Evolutionary conservation across 2,329 filamentous ascomycete genomes (phyloP).

Genomic region (Fusarium solani-melongenae): DNA sequence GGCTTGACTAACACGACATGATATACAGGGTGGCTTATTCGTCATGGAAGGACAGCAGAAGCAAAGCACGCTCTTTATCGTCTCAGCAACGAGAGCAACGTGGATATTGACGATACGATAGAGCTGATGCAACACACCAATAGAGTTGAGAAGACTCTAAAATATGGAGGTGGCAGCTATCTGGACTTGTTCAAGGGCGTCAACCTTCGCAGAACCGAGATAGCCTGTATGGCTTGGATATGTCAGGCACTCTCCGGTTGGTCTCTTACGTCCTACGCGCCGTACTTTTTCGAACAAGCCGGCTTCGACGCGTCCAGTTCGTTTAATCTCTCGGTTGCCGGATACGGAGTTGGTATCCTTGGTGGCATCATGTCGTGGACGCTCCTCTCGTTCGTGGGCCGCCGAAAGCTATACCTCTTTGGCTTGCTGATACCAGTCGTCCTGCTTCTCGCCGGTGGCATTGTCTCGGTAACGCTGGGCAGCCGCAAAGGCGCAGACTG

Average conservation of each 20-base stretch:
- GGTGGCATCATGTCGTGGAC: slow-evolving; percentile 54
- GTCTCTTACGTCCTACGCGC: slow-evolving; percentile 32
- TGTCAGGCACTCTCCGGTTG: slow-evolving; percentile 42
- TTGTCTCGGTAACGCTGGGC: slow-evolving; percentile 49
- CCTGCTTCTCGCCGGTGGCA: slow-evolving; percentile 55
- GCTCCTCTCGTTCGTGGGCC: slow-evolving; percentile 52
- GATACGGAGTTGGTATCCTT: slow-evolving; percentile 53
- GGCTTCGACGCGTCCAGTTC: slow-evolving; percentile 51
- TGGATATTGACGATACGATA: slow-evolving; percentile 57
- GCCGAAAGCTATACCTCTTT: slow-evolving; percentile 53
- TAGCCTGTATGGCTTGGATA: slow-evolving; percentile 42
- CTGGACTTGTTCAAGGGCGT: slow-evolving; percentile 36
- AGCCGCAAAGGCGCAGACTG: slow-evolving; percentile 45
- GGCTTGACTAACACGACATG: neutral
- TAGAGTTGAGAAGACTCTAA: slow-evolving; percentile 54
- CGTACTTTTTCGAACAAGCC: slow-evolving; percentile 57
- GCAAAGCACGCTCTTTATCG: slow-evolving; percentile 47
- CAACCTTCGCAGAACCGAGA: slow-evolving; percentile 45
- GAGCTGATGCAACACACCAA: slow-evolving; percentile 55
- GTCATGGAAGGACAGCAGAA: slow-evolving; percentile 47
- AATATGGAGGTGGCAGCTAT: slow-evolving; percentile 46
- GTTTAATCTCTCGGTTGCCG: slow-evolving; percentile 53
- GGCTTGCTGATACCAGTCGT: slow-evolving; percentile 46
- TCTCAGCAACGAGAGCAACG: slow-evolving; percentile 45
- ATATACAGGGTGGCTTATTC: slow-evolving; percentile 49